Percentiles rank a stretch among this genome's conserved stretches.
Evolutionary conservation across 2,329 filamentous ascomycete species (phyloP).

Genomic region (Claviceps digitariae): DNA sequence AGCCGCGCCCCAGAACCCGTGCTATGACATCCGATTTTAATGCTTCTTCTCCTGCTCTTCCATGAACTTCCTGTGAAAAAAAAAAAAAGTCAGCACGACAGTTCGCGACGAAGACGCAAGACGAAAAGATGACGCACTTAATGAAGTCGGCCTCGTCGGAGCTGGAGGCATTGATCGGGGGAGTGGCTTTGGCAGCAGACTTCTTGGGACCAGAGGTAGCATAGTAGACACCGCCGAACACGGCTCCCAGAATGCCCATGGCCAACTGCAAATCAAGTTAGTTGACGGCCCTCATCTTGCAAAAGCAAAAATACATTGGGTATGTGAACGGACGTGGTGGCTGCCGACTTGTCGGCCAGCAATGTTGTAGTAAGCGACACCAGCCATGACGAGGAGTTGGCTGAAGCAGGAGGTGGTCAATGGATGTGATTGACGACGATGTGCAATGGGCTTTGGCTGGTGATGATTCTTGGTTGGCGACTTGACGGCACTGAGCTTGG

Average conservation of each 20-base stretch:
- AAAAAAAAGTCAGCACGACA: background rate
- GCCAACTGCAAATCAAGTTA: slow-evolving; percentile 31
- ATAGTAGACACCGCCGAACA: slow-evolving; percentile 36
- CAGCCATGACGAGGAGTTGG: slow-evolving; percentile 22
- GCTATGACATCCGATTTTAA: slow-evolving; percentile 13
- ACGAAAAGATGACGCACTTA: slow-evolving; percentile 34
- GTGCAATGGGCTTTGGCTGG: slow-evolving; percentile 1
- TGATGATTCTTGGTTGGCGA: slow-evolving; percentile 14
- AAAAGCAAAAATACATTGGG: slow-evolving; percentile 6
- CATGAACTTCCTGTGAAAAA: slow-evolving; percentile 23
- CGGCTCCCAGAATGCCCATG: slow-evolving; percentile 38
- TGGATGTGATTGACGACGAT: background rate
- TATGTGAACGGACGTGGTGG: slow-evolving; percentile 38
- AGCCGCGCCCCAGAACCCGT: slow-evolving; percentile 8
- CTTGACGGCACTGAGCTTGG: slow-evolving; percentile 9
- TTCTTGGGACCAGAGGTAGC: slow-evolving; percentile 31
- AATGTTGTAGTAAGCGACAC: slow-evolving; percentile 35
- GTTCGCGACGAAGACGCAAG: slow-evolving; percentile 4
- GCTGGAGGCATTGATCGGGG: slow-evolving; percentile 48
- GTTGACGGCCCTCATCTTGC: slow-evolving; percentile 1
- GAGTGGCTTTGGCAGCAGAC: slow-evolving; percentile 30
- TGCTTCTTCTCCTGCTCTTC: slow-evolving; percentile 29
- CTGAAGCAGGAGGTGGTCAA: slow-evolving; percentile 11
- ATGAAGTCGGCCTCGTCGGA: slow-evolving; percentile 52
- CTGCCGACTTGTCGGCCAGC: slow-evolving; percentile 47